These are phyloP conservation scores for Claviceps humidiphila DNA, from an alignment of 2,329 filamentous ascomycete species.

Conservation along the genomic window DNA sequence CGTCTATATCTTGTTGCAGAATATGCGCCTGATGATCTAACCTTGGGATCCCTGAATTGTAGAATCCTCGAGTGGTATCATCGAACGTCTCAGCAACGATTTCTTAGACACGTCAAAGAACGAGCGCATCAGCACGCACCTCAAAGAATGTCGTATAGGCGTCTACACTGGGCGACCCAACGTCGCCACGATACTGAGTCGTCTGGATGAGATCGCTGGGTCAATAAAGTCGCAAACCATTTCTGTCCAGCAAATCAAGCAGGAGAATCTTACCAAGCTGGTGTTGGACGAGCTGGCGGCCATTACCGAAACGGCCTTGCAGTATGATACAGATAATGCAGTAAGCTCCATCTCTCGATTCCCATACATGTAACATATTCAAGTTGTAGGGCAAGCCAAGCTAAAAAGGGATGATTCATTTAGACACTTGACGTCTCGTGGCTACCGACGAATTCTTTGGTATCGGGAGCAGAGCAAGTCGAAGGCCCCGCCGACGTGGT, in stretches of 20 bases:
- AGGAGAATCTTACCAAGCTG: slow-evolving; percentile 7
- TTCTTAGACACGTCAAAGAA: slow-evolving; percentile 18
- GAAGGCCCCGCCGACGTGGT: slow-evolving; percentile 32
- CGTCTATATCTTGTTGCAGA: neutral
- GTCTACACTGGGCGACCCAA: slow-evolving; percentile 19
- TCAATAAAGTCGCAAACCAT: slow-evolving; percentile 15
- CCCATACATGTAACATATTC: neutral
- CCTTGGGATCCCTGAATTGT: neutral
- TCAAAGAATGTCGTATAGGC: slow-evolving; percentile 13
- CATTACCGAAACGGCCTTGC: slow-evolving; percentile 21
- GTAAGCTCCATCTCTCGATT: slow-evolving; percentile 9
- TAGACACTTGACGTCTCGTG: slow-evolving; percentile 27
- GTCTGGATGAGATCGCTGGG: slow-evolving; percentile 19
- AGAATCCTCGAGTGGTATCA: slow-evolving; percentile 11
- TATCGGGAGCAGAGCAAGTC: slow-evolving; percentile 9
- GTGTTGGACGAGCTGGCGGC: slow-evolving; percentile 18
- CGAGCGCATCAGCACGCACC: slow-evolving; percentile 16
- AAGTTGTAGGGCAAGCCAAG: neutral
- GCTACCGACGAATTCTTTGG: slow-evolving; percentile 18
- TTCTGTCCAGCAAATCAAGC: slow-evolving; percentile 11
- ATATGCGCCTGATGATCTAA: neutral
- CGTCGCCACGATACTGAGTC: slow-evolving; percentile 20
- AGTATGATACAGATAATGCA: slow-evolving; percentile 7
- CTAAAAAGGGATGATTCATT: neutral
- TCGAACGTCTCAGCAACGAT: slow-evolving; percentile 16